phyloP scores from a whole-genome alignment of 2,329 filamentous ascomycete genomes.

The Aspergillus intermedius region DNA sequence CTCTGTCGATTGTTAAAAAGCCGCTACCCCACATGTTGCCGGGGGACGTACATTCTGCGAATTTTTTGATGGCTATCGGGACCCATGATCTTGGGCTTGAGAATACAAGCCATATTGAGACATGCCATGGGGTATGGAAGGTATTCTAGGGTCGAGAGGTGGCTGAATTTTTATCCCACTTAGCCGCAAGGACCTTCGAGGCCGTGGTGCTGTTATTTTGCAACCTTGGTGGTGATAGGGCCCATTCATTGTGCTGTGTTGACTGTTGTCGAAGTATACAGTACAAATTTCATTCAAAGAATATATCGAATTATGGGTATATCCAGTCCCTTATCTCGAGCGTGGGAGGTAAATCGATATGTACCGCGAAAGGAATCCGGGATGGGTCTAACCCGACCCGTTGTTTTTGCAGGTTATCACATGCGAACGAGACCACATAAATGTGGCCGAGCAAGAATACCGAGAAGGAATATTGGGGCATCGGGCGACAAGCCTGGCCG shows the following conservation, averaged over 20 bases:
- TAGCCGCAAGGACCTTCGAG: background rate
- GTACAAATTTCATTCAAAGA: no score
- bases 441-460: background rate
- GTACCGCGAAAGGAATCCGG: no score
- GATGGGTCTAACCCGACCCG: background rate
- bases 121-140: background rate
- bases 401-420: background rate
- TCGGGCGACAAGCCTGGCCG: background rate
- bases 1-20: conserved; percentile 13
- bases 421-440: background rate
- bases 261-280: no score
- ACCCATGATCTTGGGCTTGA: background rate
- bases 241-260: no score
- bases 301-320: no score
- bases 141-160: background rate
- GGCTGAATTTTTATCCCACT: background rate
- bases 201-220: background rate
- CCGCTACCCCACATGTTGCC: background rate
- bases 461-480: background rate
- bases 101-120: background rate
- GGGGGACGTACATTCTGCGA: background rate
- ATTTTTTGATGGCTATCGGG: background rate
- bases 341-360: no score
- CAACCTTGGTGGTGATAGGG: background rate
- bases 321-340: no score